Percentiles rank a stretch among this genome's conserved stretches.
Conservation (phyloP, 345 rosid genomes). For the Linum trigynum region DNA sequence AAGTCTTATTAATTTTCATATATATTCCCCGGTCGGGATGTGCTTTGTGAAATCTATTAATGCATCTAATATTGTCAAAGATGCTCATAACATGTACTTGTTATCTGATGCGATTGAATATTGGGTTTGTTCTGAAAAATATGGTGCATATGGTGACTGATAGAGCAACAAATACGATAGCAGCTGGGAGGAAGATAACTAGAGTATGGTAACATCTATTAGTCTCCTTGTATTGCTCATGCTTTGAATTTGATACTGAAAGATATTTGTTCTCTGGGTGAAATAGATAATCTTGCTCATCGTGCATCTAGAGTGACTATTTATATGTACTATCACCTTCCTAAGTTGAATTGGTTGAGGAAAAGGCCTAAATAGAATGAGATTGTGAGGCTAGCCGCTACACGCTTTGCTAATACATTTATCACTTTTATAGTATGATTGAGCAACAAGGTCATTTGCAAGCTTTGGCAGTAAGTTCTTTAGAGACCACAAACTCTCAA, state of each 20-base stretch:
- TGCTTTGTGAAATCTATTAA: conserved; percentile 1
- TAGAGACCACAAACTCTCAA: too few species aligned
- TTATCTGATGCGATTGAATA: not conserved
- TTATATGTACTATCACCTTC: conserved; percentile 1
- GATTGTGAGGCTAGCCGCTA: not conserved
- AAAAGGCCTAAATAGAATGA: not conserved
- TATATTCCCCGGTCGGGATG: not conserved
- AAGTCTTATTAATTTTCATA: not conserved
- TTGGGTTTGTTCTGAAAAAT: not conserved
- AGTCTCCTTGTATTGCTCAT: not conserved
- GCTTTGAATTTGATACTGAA: not conserved
- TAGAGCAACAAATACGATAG: not conserved
- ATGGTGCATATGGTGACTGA: conserved; percentile 4
- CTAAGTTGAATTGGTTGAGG: not conserved
- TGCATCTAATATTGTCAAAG: not conserved
- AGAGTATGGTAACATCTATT: too few species aligned
- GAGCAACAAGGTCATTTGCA: not conserved
- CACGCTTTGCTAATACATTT: not conserved
- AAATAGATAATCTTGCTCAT: not conserved
- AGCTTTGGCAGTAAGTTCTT: not conserved
- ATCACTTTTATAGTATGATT: not conserved
- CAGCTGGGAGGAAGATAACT: not conserved
- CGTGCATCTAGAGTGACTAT: not conserved
- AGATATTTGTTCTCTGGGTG: not conserved
- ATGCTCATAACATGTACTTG: not conserved